These are phyloP conservation scores for Prunus mongolica DNA, from an alignment of 306 rosid genomes.

Conservation along the genomic window DNA sequence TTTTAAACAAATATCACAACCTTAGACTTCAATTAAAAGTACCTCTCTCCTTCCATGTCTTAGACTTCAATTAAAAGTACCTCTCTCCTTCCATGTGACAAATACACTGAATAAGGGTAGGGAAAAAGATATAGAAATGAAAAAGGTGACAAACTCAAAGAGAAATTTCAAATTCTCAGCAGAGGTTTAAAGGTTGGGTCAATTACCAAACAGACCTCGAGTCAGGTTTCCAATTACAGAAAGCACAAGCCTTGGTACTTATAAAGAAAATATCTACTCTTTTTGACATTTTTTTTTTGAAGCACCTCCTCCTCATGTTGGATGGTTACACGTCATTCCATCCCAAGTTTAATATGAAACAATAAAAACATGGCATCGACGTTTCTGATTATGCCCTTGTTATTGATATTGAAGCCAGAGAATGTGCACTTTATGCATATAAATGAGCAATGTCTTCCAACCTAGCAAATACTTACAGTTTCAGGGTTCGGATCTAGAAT, in stretches of 20 bases:
- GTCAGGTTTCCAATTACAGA: neutral
- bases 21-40: too few species aligned
- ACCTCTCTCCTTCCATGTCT: neutral
- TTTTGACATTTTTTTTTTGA: neutral
- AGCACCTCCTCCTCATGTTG: neutral
- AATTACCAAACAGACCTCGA: neutral
- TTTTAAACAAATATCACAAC: too few species aligned
- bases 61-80: too few species aligned
- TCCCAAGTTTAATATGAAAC: neutral
- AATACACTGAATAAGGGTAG: neutral
- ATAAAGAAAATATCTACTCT: neutral
- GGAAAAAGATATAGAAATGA: neutral
- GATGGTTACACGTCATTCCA: neutral
- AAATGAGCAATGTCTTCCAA: slow-evolving; percentile 5
- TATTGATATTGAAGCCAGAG: neutral
- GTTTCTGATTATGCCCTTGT: neutral
- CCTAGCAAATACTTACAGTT: slow-evolving; percentile 49
- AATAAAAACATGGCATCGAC: neutral
- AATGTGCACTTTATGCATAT: neutral
- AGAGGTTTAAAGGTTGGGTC: neutral
- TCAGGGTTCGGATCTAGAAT: slow-evolving; percentile 78
- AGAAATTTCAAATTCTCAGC: neutral
- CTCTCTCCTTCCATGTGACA: neutral
- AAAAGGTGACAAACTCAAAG: neutral
- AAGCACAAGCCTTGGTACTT: neutral